phyloP scores from a whole-genome alignment of 192 early-diverging fungal genomes.

The Kickxella alabastrina region DNA sequence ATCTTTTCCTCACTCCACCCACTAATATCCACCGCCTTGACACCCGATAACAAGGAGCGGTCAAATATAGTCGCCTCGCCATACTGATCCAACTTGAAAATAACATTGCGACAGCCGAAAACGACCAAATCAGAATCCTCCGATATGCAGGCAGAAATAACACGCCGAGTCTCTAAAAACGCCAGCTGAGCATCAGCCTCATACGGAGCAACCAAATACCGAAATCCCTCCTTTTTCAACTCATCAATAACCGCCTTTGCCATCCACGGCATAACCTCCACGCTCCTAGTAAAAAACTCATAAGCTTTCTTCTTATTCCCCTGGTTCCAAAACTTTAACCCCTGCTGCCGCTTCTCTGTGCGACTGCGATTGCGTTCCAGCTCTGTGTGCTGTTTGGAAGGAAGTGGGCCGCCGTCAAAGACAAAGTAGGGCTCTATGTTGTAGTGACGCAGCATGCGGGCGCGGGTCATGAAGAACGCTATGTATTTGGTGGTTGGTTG shows the following conservation, averaged over 20 bases:
- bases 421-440: constrained; percentile 80
- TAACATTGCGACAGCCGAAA: constrained; percentile 81
- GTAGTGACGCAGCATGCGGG: constrained; percentile 68
- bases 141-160: constrained; percentile 78
- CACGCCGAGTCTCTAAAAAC: constrained; percentile 63
- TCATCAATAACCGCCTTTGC: constrained; percentile 68
- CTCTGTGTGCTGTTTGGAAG: constrained; percentile 79
- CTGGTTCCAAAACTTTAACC: constrained; percentile 52
- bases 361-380: constrained; percentile 54
- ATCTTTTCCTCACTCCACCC: constrained; percentile 63
- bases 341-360: constrained; percentile 56
- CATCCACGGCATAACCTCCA: constrained; percentile 86
- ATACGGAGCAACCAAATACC: constrained; percentile 89
- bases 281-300: constrained; percentile 67
- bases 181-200: constrained; percentile 97
- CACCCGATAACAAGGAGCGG: constrained; percentile 50
- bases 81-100: constrained; percentile 78
- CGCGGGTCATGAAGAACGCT: constrained; percentile 70
- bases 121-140: constrained; percentile 95
- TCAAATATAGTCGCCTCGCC: constrained; percentile 67
- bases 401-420: constrained; percentile 91
- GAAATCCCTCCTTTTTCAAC: constrained; percentile 60
- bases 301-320: constrained; percentile 62
- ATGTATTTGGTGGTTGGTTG: constrained; percentile 80
- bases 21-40: constrained; percentile 49